A percentile compares a stretch with the other conserved stretches of the same genome.
Conservation (phyloP, 768 basidiomycete species). For the Boletellus emodensis region DNA sequence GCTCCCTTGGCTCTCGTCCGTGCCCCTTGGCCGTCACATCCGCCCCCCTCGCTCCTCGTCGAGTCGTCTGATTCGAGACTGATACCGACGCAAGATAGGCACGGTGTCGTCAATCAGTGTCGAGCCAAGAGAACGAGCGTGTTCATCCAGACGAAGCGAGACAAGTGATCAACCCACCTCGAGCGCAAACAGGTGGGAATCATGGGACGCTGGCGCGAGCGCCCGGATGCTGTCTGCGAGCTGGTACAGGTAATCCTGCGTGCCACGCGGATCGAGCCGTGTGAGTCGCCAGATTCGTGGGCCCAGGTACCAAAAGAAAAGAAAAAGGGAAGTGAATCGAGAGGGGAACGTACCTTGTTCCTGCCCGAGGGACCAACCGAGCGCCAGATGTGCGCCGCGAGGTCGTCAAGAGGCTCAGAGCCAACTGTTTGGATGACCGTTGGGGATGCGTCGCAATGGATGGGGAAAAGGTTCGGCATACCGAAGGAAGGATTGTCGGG, state of each 20-base stretch:
- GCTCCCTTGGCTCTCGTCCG: background rate
- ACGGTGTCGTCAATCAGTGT: background rate
- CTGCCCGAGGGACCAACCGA: conserved; percentile 83
- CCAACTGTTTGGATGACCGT: conserved; percentile 51
- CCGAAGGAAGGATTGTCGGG: conserved; percentile 88
- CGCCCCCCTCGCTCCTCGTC: background rate
- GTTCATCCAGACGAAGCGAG: background rate
- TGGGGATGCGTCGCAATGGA: background rate
- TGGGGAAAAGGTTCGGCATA: conserved; percentile 31
- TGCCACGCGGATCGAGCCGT: background rate
- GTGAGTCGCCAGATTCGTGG: background rate
- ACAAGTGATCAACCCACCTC: conserved; percentile 48
- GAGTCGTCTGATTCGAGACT: conserved; percentile 13
- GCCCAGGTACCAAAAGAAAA: background rate
- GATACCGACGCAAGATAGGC: background rate
- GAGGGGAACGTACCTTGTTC: conserved; percentile 61
- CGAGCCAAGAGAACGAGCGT: background rate
- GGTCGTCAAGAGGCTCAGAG: conserved; percentile 66
- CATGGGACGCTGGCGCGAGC: conserved; percentile 69
- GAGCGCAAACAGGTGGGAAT: conserved; percentile 72
- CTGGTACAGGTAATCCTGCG: conserved; percentile 81
- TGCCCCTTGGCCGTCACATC: background rate
- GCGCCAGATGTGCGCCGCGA: conserved; percentile 67
- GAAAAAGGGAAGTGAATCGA: no score
- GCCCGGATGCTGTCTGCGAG: conserved; percentile 70